phyloP scores from a whole-genome alignment of 768 basidiomycete species.

The Trametes cinnabarina region DNA sequence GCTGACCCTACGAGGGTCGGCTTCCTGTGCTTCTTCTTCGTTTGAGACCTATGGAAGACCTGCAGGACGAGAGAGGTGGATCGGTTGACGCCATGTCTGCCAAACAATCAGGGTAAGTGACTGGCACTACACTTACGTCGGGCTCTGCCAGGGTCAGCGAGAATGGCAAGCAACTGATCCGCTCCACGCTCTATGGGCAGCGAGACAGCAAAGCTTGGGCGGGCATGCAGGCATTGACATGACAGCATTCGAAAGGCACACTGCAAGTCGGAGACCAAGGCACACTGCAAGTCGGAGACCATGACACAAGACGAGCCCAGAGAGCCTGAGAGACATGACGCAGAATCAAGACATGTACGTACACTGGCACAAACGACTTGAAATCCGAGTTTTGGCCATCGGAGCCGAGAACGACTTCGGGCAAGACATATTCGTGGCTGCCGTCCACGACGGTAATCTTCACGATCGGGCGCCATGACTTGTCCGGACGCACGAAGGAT shows the following conservation, averaged over 20 bases:
- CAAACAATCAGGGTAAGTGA: neutral
- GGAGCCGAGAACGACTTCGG: conserved; percentile 57
- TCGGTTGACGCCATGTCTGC: conserved; percentile 40
- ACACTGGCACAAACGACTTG: conserved; percentile 54
- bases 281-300: neutral
- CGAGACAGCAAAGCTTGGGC: too few relatives aligned
- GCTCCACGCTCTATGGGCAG: too few relatives aligned
- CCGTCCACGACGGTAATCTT: conserved; percentile 53
- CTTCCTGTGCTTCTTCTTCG: conserved; percentile 63
- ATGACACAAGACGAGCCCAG: neutral
- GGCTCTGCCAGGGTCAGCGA: too few relatives aligned
- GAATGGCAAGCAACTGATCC: too few relatives aligned
- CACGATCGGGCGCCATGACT: conserved; percentile 66
- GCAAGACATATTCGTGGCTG: conserved; percentile 10
- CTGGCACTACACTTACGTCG: too few relatives aligned
- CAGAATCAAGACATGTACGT: conserved; percentile 28
- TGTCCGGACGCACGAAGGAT: conserved; percentile 50
- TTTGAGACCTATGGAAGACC: conserved; percentile 55
- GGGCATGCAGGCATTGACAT: too few relatives aligned
- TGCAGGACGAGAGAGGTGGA: conserved; percentile 49
- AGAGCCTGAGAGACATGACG: neutral
- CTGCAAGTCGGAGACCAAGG: neutral
- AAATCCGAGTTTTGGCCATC: conserved; percentile 73
- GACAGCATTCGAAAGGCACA: too few relatives aligned
- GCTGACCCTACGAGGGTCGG: conserved; percentile 53